phyloP scores from a whole-genome alignment of 2,329 filamentous ascomycete genomes.

The Colletotrichum horii region DNA sequence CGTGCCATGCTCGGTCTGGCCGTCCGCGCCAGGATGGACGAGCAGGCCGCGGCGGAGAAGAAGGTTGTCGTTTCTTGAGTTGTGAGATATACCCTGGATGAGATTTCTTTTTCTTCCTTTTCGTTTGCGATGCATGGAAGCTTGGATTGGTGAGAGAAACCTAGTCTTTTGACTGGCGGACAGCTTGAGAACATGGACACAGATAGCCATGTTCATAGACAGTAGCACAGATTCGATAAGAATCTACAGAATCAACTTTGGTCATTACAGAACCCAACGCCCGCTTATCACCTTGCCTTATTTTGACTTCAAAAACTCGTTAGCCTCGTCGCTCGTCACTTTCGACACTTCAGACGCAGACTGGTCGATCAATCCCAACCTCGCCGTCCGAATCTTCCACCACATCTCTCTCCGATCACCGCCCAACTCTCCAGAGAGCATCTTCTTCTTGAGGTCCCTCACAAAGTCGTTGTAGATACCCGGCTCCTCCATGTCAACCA shows the following conservation, averaged over 20 bases:
- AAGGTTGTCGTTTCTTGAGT: not conserved
- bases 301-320: slow-evolving; percentile 37
- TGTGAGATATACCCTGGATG: not conserved
- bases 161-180: not conserved
- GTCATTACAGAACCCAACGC: not conserved
- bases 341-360: slow-evolving; percentile 66
- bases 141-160: not conserved
- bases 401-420: slow-evolving; percentile 85
- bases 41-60: not conserved
- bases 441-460: slow-evolving; percentile 70
- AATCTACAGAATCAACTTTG: not conserved
- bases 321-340: slow-evolving; percentile 74
- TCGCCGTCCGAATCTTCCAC: slow-evolving; percentile 71
- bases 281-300: not conserved
- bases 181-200: not conserved
- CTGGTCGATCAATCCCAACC: slow-evolving; percentile 75
- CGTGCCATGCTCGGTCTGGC: slow-evolving; percentile 27
- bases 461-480: slow-evolving; percentile 78
- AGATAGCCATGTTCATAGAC: not conserved
- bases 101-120: not conserved
- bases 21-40: slow-evolving; percentile 18
- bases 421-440: slow-evolving; percentile 72
- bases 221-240: not conserved
- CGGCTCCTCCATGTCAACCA: slow-evolving; percentile 78
- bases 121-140: not conserved